These are phyloP conservation scores for Colletotrichum karsti DNA, from an alignment of 2,329 filamentous ascomycete genomes.

Conservation along the genomic window DNA sequence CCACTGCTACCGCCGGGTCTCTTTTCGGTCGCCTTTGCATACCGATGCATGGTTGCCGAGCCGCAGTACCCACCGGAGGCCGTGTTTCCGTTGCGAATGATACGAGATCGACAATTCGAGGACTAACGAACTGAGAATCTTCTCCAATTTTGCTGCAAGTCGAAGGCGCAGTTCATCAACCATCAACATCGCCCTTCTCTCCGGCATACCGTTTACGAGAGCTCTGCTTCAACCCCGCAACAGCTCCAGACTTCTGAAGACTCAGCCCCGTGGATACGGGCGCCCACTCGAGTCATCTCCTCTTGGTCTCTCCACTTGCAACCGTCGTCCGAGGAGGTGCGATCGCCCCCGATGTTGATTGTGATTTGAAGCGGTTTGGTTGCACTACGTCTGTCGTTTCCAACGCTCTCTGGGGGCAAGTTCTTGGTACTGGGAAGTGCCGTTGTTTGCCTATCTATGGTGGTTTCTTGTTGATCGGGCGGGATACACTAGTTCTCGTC, in stretches of 20 bases:
- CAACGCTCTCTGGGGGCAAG: conserved; percentile 34
- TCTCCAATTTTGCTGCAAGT: conserved; percentile 11
- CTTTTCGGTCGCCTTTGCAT: conserved; percentile 38
- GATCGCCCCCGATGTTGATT: no score
- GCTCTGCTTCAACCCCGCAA: conserved; percentile 45
- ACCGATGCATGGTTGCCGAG: conserved; percentile 37
- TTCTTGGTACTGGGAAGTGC: conserved; percentile 44
- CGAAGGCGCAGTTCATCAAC: not conserved
- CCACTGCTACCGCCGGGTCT: conserved; percentile 38
- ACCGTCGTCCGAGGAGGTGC: conserved; percentile 31
- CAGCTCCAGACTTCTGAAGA: conserved; percentile 43
- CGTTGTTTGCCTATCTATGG: conserved; percentile 40
- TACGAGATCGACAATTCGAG: conserved; percentile 40
- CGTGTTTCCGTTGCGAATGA: conserved; percentile 43
- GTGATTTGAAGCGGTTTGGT: no score
- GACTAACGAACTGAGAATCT: conserved; percentile 40
- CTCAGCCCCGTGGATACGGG: conserved; percentile 39
- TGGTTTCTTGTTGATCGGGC: conserved; percentile 39
- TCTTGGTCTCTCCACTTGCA: conserved; percentile 40
- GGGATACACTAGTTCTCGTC: conserved; percentile 38
- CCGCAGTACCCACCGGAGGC: conserved; percentile 36
- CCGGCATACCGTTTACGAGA: conserved; percentile 43
- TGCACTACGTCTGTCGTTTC: no score
- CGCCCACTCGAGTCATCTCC: conserved; percentile 40
- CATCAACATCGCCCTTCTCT: conserved; percentile 38